Percentiles rank a stretch among this genome's conserved stretches.
phyloP scores from a whole-genome alignment of 2,329 filamentous ascomycete species.

The Ophiostoma himal-ulmi region DNA sequence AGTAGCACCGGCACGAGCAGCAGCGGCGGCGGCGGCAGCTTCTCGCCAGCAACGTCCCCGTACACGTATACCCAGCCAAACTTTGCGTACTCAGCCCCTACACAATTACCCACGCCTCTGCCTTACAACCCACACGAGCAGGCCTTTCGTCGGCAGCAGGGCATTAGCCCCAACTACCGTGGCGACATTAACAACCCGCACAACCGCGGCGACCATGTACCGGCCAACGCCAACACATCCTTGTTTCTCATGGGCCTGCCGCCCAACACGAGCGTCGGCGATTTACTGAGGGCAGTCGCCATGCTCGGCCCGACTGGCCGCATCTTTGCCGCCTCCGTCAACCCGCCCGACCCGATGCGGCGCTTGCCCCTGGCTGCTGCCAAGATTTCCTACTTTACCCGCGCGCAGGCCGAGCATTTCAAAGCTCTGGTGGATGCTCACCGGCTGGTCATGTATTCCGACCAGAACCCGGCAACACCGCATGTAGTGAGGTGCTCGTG shows the following conservation, averaged over 20 bases:
- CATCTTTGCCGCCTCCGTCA: slow-evolving; percentile 23
- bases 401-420: slow-evolving; percentile 22
- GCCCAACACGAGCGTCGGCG: slow-evolving; percentile 18
- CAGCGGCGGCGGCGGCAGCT: slow-evolving; percentile 9
- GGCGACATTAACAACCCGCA: slow-evolving; percentile 25
- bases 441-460: slow-evolving; percentile 15
- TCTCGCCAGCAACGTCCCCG: not conserved
- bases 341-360: slow-evolving; percentile 23
- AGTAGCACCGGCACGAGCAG: slow-evolving; percentile 20
- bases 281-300: slow-evolving; percentile 22
- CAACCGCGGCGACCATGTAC: slow-evolving; percentile 25
- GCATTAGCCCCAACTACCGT: slow-evolving; percentile 26
- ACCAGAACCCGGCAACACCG: not conserved
- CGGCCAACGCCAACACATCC: slow-evolving; percentile 22
- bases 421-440: slow-evolving; percentile 17
- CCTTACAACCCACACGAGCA: not conserved
- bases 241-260: slow-evolving; percentile 25
- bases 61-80: not conserved
- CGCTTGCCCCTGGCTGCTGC: slow-evolving; percentile 23
- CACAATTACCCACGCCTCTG: not conserved
- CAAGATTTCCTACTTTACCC: slow-evolving; percentile 25
- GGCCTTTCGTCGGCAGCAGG: slow-evolving; percentile 21
- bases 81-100: not conserved
- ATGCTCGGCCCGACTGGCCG: slow-evolving; percentile 24
- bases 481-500: slow-evolving; percentile 17